Percentiles rank a stretch among this genome's conserved stretches.
Conservation (phyloP, 805 yeast species). For the Teunomyces tritomae region DNA sequence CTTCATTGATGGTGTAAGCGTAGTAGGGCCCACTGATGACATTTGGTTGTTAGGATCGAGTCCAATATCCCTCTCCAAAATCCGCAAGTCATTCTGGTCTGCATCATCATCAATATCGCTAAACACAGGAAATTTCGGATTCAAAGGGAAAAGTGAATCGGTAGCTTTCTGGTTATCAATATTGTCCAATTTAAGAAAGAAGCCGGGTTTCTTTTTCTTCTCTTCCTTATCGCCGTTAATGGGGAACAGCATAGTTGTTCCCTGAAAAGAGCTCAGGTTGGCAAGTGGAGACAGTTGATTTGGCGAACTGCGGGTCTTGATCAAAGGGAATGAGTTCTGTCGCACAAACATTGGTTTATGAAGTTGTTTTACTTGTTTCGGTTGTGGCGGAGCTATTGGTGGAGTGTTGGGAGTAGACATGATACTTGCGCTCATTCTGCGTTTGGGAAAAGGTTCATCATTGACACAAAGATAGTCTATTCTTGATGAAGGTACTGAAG, state of each 20-base stretch:
- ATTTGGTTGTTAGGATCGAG: slow-evolving; percentile 8
- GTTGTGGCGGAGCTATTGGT: slow-evolving; percentile 5
- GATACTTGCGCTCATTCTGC: slow-evolving; percentile 4
- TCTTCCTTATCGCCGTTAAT: background rate
- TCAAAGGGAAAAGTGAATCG: slow-evolving; percentile 8
- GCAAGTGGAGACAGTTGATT: slow-evolving; percentile 1
- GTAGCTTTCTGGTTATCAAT: slow-evolving; percentile 6
- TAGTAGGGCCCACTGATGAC: slow-evolving; percentile 9
- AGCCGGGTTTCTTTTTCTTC: slow-evolving; percentile 8
- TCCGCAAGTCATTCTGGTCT: slow-evolving; percentile 10
- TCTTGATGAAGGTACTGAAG: slow-evolving; percentile 8
- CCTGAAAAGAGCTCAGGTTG: background rate
- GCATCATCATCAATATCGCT: slow-evolving; percentile 9
- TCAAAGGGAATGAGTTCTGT: slow-evolving; percentile 14
- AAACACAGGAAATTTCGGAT: slow-evolving; percentile 10
- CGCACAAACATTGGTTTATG: slow-evolving; percentile 12
- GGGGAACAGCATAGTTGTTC: background rate
- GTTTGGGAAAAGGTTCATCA: background rate
- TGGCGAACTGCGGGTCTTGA: slow-evolving; percentile 2
- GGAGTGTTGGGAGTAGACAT: slow-evolving; percentile 1
- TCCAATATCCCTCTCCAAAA: slow-evolving; percentile 16
- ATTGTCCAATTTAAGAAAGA: slow-evolving; percentile 13
- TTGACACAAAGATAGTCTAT: slow-evolving; percentile 8
- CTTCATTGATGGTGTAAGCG: slow-evolving; percentile 31
- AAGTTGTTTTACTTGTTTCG: slow-evolving; percentile 3